Evolutionary conservation across 2,329 filamentous ascomycete genomes (phyloP).

Genomic region (Verticillium longisporum): DNA sequence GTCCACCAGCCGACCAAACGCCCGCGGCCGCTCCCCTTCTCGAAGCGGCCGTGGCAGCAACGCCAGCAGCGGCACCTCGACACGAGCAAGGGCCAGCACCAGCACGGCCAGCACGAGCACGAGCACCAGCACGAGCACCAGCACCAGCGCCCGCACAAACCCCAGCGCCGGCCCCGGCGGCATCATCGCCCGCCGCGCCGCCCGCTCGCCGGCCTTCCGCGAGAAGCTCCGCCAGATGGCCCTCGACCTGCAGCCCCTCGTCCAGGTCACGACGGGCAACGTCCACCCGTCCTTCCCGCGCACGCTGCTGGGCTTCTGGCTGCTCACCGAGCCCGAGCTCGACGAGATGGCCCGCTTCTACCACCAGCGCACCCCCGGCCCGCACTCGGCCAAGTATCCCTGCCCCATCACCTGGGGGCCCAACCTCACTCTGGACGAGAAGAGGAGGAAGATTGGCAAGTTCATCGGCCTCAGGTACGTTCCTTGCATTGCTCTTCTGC

Average conservation of each 20-base stretch:
- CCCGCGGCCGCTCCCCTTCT: not conserved
- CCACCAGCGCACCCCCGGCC: slow-evolving; percentile 56
- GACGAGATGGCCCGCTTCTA: slow-evolving; percentile 67
- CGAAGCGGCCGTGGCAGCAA: not conserved
- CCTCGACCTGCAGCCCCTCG: slow-evolving; percentile 59
- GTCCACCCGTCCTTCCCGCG: slow-evolving; percentile 59
- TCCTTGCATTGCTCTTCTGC: slow-evolving; percentile 18
- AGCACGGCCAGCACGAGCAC: too few species aligned
- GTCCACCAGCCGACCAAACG: not conserved
- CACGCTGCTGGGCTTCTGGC: slow-evolving; percentile 65
- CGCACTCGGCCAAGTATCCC: slow-evolving; percentile 56
- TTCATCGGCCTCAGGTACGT: slow-evolving; percentile 67
- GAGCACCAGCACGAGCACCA: not conserved
- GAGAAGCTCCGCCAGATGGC: slow-evolving; percentile 60
- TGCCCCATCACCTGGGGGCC: slow-evolving; percentile 58
- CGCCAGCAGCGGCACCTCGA: not conserved
- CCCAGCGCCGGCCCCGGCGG: slow-evolving; percentile 5
- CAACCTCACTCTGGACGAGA: slow-evolving; percentile 53
- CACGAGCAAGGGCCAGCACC: not conserved
- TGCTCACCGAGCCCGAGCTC: slow-evolving; percentile 64
- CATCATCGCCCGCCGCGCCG: slow-evolving; percentile 29
- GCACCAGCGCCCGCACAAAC: not conserved
- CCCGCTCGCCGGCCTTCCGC: slow-evolving; percentile 41
- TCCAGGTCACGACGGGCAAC: slow-evolving; percentile 54
- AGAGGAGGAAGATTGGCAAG: slow-evolving; percentile 63